Conservation (phyloP, 2,329 filamentous ascomycete species). For the Tympanopsis confertula region DNA sequence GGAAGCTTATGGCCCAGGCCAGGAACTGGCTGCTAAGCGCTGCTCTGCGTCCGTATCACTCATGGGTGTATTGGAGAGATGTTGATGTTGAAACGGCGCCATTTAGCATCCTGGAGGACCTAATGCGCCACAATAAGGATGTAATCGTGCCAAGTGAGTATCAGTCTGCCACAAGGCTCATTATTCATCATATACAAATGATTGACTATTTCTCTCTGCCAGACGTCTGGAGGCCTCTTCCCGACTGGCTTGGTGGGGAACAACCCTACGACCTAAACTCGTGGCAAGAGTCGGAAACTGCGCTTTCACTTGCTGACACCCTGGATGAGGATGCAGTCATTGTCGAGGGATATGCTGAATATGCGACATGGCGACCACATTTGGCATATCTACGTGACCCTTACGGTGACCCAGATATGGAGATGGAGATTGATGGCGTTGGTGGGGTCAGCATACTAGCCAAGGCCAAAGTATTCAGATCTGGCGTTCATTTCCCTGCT, state of each 20-base stretch:
- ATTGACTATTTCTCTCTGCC: constrained; percentile 11
- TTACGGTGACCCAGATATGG: constrained; percentile 95
- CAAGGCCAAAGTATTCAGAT: constrained; percentile 88
- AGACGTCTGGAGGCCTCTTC: constrained; percentile 97
- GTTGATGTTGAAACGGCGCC: constrained; percentile 96
- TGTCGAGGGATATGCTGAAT: constrained; percentile 96
- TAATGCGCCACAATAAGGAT: constrained; percentile 98
- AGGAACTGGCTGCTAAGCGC: constrained; percentile 94
- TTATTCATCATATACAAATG: constrained; percentile 1
- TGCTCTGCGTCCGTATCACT: constrained; percentile 84
- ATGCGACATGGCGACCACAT: constrained; percentile 95
- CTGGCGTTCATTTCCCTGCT: constrained; percentile 91
- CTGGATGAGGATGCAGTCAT: constrained; percentile 97
- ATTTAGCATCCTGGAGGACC: constrained; percentile 88
- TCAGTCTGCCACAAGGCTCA: constrained; percentile 1
- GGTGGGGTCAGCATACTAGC: constrained; percentile 95
- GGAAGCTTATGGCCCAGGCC: constrained; percentile 96
- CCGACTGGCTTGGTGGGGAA: constrained; percentile 96
- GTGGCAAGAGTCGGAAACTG: constrained; percentile 98
- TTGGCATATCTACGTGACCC: constrained; percentile 92
- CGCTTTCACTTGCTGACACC: constrained; percentile 81
- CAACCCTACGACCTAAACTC: constrained; percentile 98
- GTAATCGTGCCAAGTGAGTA: constrained; percentile 92
- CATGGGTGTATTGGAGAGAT: constrained; percentile 99
- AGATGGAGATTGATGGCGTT: constrained; percentile 98